Conservation (phyloP, 352 stramenopile genomes). For the Phytopythium boreale region DNA sequence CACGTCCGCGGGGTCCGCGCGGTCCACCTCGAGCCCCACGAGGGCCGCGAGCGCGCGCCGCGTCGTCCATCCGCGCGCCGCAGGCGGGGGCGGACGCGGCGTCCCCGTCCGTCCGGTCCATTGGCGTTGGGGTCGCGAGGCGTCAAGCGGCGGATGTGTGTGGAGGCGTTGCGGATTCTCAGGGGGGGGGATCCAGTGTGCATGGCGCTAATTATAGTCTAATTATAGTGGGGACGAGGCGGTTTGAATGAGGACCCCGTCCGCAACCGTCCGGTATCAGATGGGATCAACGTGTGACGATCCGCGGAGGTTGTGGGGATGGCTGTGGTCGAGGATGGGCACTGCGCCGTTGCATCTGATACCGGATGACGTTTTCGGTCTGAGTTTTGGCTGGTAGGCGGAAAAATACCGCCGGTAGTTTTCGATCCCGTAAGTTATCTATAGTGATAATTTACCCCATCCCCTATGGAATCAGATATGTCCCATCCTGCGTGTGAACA, state of each 20-base stretch:
- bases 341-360: too few species aligned
- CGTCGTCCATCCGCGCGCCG: constrained; percentile 35
- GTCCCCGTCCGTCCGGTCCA: not conserved
- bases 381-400: too few species aligned
- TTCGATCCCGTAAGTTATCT: too few species aligned
- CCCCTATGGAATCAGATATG: not conserved
- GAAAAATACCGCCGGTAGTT: too few species aligned
- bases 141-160: not conserved
- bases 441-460: too few species aligned
- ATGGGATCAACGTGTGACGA: too few species aligned
- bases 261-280: too few species aligned
- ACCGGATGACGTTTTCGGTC: too few species aligned
- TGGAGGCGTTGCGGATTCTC: not conserved
- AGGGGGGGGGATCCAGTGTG: not conserved
- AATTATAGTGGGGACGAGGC: not conserved
- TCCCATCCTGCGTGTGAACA: not conserved
- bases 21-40: constrained; percentile 53
- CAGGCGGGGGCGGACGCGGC: too few species aligned
- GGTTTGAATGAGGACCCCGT: too few species aligned
- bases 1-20: constrained; percentile 57
- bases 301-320: too few species aligned
- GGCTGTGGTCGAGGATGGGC: too few species aligned
- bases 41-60: constrained; percentile 29
- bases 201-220: not conserved
- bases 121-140: not conserved